Percentiles rank a stretch among this genome's conserved stretches.
Evolutionary conservation across 31 red algal genomes (phyloP).

Genomic region (Odonthalia washingtoniensis): DNA sequence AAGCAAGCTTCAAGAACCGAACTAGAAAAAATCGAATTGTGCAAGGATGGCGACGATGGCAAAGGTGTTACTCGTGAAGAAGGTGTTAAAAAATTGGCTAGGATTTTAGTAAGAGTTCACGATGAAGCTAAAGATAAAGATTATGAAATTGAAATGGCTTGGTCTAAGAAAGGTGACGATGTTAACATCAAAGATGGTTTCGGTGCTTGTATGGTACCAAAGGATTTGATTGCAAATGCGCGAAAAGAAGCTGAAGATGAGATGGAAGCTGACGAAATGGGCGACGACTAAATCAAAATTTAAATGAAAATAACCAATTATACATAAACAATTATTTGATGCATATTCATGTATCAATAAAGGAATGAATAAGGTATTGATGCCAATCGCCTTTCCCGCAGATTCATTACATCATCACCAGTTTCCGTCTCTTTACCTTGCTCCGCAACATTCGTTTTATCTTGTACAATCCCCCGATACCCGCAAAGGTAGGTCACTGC

Average conservation of each 20-base stretch:
- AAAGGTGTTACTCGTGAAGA: constrained; percentile 72
- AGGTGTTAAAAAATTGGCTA: constrained; percentile 87
- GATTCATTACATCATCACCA: no score
- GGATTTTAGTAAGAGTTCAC: constrained; percentile 83
- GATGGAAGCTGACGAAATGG: constrained; percentile 59
- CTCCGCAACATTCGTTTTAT: no score
- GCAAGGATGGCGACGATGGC: constrained; percentile 54
- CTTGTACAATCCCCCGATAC: no score
- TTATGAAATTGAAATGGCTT: constrained; percentile 97
- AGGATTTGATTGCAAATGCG: constrained; percentile 73
- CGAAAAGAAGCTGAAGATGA: constrained; percentile 64
- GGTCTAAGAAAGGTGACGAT: constrained; percentile 50
- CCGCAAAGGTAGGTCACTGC: no score
- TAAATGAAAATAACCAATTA: not conserved
- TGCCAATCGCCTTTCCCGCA: no score
- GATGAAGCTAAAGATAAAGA: constrained; percentile 97
- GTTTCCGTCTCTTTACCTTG: no score
- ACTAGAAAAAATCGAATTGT: constrained; percentile 90
- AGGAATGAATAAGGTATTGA: not conserved
- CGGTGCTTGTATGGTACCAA: constrained; percentile 63
- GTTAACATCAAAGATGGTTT: no score
- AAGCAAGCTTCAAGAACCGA: constrained; percentile 88
- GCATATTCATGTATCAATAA: not conserved
- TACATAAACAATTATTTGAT: not conserved
- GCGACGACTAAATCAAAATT: constrained; percentile 1